phyloP scores from a whole-genome alignment of 225 moss, liverwort and hornwort species.

The Straminergon stramineum region DNA sequence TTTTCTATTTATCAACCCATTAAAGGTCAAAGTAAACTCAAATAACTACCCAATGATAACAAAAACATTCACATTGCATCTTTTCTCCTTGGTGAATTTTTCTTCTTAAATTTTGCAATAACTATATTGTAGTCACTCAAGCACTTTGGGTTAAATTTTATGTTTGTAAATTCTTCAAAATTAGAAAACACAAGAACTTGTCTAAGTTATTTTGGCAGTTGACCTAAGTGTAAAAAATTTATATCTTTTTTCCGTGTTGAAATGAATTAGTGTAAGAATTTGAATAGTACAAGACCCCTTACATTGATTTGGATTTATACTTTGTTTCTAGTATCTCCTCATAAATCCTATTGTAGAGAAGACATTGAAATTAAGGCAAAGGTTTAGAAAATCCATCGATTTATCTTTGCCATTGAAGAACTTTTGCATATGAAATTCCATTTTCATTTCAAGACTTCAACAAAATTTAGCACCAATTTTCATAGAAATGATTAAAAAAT shows the following conservation, averaged over 20 bases:
- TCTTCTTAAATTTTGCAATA: background rate
- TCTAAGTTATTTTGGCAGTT: background rate
- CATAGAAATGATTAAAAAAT: background rate
- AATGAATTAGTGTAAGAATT: too few species aligned
- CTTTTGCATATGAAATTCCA: background rate
- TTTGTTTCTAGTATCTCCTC: too few species aligned
- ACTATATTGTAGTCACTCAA: background rate
- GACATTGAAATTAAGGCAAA: background rate
- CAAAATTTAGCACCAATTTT: background rate
- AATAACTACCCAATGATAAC: too few species aligned
- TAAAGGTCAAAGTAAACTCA: background rate
- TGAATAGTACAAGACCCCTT: accelerated
- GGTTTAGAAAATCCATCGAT: background rate
- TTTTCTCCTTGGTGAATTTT: accelerated
- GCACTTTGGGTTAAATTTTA: background rate
- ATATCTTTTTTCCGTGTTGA: background rate
- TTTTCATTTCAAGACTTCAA: background rate
- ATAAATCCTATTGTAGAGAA: too few species aligned
- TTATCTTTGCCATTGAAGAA: background rate
- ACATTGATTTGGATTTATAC: accelerated
- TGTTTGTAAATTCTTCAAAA: background rate
- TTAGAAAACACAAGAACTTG: background rate
- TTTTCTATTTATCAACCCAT: background rate
- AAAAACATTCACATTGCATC: background rate
- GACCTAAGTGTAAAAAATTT: background rate